Evolutionary conservation across 805 yeast species (phyloP), one percentile per base, ranked within the genome.

Genomic region (Vanderwaltozyma verrucispora): DNA sequence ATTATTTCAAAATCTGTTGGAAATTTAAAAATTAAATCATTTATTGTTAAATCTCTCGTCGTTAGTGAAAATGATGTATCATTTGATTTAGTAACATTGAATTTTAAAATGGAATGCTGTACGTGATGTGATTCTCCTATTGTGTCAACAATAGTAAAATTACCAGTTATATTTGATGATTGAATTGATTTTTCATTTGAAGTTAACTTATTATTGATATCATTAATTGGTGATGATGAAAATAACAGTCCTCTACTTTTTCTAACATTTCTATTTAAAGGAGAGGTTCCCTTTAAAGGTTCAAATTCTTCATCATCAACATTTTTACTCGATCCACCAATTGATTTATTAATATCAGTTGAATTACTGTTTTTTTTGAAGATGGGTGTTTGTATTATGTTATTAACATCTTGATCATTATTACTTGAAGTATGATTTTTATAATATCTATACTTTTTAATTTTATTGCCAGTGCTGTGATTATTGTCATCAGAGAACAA

Each of bases 11-110:
- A 47, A 31, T 53, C 50, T 14, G 15, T 18, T 12, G 34, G 32
- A 14, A 53, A 40, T 33, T 54, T 47, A 3, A 52, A 30, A 11
- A 39, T 38, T 12, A 47, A 28, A 23, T 41, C 40, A 9, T 40
- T 40, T 5, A 47, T 40, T 8, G 29, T 41, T 14, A 23, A 30
- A 28, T 43, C 42, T 24, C 39, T 33, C 28, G 41, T 39, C 9
- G 31, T 43, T 11, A 54, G 45, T 12, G 28, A 23, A 2, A 49
- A 3, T 7, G 23, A 19, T 15, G 21, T 27, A 14, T 16, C 6
- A 19, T 27, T 13, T n/a, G 15, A 14, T 17, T 31, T 23, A 1
- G 17, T 14, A 6, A 32, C 24, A 10, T 20, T 32, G 20, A 30
- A 36, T 30, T 14, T 36, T 26, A 36, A 30, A 5, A 36, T n/a